Evolutionary conservation across 345 rosid genomes (phyloP), one percentile per base, ranked within the genome.

Genomic region (Xanthoceras sorbifolium): DNA sequence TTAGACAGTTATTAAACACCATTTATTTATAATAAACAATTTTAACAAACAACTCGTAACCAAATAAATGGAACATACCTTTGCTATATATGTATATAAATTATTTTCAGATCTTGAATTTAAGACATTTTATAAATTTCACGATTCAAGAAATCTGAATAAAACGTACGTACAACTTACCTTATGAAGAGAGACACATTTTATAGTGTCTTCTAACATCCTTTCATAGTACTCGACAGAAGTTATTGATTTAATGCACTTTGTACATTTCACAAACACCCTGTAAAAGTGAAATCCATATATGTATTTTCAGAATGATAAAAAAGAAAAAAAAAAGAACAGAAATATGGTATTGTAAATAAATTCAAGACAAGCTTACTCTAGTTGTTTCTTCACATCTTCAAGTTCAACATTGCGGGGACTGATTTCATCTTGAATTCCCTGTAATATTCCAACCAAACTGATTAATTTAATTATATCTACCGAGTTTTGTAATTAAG

Each of bases 151-250:
- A 44, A 18, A 31, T 1, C 12, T 59, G 55, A 59, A 46, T 42
- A 25, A 63, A 52, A 60, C 38, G 11, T 36, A 23, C 25, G 0
- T 18, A 9, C 5, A 8, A 40, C 22, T 57, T 75, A 38, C 84
- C 84, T 70, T 82, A 20, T 75, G 79, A 46, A 28, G 4, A 34
- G 29, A 50, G 23, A 71, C 55, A 75, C 32, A 52, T 44, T 65
- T 65, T 74, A 82, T 64, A 0, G 77, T 50, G 9, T 82, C 77
- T 38, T 66, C 61, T 67, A 82, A 17, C 54, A 70, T n/a, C 28
- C 26, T 4, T 63, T 78, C 77, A 18, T 61, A 52, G 22, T 11
- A 14, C 25, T 78, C 54, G 71, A 61, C 77, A 28, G 78, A 79
- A 7, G 29, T 36, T 50, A 44, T 14, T 28, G 80, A 28, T 26